These are phyloP conservation scores for Didymella exigua DNA, from an alignment of 2,329 filamentous ascomycete genomes.

Conservation along the genomic window DNA sequence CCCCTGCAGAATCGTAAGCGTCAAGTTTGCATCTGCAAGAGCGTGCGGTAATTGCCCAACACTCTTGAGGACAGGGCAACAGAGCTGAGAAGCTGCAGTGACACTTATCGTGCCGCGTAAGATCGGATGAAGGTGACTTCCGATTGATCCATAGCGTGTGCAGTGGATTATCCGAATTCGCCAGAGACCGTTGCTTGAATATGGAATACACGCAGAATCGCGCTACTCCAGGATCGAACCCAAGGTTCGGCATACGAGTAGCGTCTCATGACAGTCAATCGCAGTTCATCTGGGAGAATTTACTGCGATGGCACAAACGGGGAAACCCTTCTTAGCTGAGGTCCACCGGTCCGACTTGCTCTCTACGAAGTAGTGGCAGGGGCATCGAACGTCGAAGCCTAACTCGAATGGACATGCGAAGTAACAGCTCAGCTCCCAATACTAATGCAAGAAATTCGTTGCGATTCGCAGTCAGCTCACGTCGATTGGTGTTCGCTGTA, in stretches of 20 bases:
- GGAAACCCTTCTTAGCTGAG: not conserved
- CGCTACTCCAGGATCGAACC: not conserved
- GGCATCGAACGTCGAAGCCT: not conserved
- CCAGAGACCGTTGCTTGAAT: slow-evolving; percentile 2
- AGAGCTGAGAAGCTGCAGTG: not conserved
- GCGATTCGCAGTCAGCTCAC: not conserved
- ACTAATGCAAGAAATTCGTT: not conserved
- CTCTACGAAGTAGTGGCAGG: slow-evolving; percentile 16
- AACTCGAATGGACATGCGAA: slow-evolving; percentile 17
- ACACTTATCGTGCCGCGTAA: not conserved
- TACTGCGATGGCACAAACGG: not conserved
- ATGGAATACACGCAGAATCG: slow-evolving; percentile 10
- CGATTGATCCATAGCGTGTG: not conserved
- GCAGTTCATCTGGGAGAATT: not conserved
- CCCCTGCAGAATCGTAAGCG: not conserved
- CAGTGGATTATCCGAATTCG: not conserved
- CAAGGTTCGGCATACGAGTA: not conserved
- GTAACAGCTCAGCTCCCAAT: slow-evolving; percentile 15
- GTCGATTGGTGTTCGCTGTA: slow-evolving; percentile 23
- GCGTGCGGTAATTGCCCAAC: slow-evolving; percentile 13
- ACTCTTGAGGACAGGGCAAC: not conserved
- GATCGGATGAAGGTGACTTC: not conserved
- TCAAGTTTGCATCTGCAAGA: slow-evolving; percentile 10
- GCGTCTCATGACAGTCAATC: not conserved
- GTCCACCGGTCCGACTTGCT: slow-evolving; percentile 20